A percentile compares a stretch with the other conserved stretches of the same genome.
Evolutionary conservation across 495 filamentous ascomycete species (phyloP).

Genomic region (Cercophora samala): DNA sequence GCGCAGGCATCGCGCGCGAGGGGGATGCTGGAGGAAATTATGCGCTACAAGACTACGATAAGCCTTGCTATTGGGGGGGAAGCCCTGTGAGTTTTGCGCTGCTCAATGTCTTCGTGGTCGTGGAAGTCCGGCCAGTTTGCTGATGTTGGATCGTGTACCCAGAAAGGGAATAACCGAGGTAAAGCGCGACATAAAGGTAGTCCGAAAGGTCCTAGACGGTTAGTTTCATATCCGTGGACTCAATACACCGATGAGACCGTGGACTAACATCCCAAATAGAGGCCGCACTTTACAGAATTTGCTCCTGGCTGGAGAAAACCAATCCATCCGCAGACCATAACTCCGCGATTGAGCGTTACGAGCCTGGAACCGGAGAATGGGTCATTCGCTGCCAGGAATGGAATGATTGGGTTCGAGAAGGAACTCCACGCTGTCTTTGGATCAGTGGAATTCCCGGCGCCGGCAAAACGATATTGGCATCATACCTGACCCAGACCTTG

Average conservation of each 20-base stretch:
- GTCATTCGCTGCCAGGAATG: too few relatives aligned
- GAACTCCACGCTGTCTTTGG: constrained; percentile 31
- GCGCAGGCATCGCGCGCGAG: constrained; percentile 23
- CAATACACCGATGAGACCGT: background rate
- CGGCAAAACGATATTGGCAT: constrained; percentile 40
- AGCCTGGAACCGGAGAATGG: constrained; percentile 30
- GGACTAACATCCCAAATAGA: too few relatives aligned
- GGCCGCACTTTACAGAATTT: background rate
- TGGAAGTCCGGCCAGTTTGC: background rate
- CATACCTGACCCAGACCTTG: constrained; percentile 32
- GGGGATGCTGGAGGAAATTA: constrained; percentile 26
- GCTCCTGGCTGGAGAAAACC: background rate
- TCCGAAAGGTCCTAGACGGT: background rate
- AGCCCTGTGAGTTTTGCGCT: constrained; percentile 14
- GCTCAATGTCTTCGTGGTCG: background rate
- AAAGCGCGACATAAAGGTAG: background rate
- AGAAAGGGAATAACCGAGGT: background rate
- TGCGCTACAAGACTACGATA: constrained; percentile 28
- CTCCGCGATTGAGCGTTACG: constrained; percentile 18
- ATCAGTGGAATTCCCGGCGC: constrained; percentile 41
- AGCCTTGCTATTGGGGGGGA: constrained; percentile 24
- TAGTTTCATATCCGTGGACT: background rate
- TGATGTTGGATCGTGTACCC: background rate
- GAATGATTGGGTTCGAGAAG: too few relatives aligned
- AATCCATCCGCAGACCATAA: constrained; percentile 20